A percentile compares a stretch with the other conserved stretches of the same genome.
Conservation (phyloP, 2,329 filamentous ascomycete genomes). For the Fusarium succisae region DNA sequence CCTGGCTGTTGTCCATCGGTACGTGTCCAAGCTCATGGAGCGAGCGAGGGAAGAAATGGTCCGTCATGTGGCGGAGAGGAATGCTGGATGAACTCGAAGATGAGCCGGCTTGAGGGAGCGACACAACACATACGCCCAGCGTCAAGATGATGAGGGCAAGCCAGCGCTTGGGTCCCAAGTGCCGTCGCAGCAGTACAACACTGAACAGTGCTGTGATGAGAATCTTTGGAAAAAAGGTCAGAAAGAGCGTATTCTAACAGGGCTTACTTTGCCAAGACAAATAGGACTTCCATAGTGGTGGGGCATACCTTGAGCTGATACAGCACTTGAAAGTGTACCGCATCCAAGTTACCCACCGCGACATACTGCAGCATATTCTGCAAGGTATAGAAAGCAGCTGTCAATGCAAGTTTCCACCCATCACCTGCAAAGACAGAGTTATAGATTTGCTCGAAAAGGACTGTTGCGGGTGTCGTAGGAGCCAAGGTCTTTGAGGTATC, state of each 20-base stretch:
- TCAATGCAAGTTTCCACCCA: slow-evolving; percentile 93
- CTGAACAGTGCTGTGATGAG: slow-evolving; percentile 90
- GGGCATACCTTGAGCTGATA: slow-evolving; percentile 84
- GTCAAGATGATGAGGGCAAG: slow-evolving; percentile 81
- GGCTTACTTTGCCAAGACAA: neutral
- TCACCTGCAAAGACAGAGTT: slow-evolving; percentile 86
- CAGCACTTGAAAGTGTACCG: slow-evolving; percentile 91
- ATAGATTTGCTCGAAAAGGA: slow-evolving; percentile 82
- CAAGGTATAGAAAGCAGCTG: slow-evolving; percentile 86
- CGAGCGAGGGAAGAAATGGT: slow-evolving; percentile 80
- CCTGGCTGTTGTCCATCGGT: slow-evolving; percentile 31
- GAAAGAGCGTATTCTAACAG: neutral
- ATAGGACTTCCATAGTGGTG: neutral
- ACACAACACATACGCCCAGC: slow-evolving; percentile 84
- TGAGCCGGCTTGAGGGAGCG: slow-evolving; percentile 72
- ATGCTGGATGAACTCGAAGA: slow-evolving; percentile 64
- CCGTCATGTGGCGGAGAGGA: slow-evolving; percentile 69
- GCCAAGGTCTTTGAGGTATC: slow-evolving; percentile 83
- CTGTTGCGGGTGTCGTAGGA: slow-evolving; percentile 80
- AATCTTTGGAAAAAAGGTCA: slow-evolving; percentile 60
- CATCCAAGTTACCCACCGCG: slow-evolving; percentile 88
- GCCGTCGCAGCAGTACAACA: slow-evolving; percentile 77
- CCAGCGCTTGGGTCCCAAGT: slow-evolving; percentile 80
- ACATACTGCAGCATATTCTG: slow-evolving; percentile 96
- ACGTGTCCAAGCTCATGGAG: slow-evolving; percentile 77